Evolutionary conservation across 371 early-diverging fungal genomes (phyloP).

Genomic region (Mucor piriformis): DNA sequence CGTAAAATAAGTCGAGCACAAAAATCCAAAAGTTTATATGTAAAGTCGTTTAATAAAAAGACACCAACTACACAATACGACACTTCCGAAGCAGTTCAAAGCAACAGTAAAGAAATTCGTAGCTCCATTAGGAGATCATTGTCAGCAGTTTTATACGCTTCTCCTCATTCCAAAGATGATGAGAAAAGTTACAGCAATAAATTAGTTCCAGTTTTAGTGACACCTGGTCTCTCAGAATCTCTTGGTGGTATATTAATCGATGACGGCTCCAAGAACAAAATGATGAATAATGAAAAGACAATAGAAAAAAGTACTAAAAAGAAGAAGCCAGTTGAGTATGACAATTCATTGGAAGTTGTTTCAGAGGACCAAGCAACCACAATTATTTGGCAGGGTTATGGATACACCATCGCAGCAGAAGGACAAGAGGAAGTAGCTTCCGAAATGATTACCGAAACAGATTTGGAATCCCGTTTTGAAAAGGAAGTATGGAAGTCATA

Average conservation of each 20-base stretch:
- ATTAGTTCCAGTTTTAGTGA: slow-evolving; percentile 44
- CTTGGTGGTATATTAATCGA: slow-evolving; percentile 36
- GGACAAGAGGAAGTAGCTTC: slow-evolving; percentile 9
- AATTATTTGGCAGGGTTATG: slow-evolving; percentile 49
- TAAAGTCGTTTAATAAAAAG: slow-evolving; percentile 38
- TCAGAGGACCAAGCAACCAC: slow-evolving; percentile 3
- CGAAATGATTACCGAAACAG: slow-evolving; percentile 6
- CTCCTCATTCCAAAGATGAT: slow-evolving; percentile 29
- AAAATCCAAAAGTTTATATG: slow-evolving; percentile 42
- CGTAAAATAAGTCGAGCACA: slow-evolving; percentile 26
- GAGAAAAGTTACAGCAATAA: slow-evolving; percentile 7
- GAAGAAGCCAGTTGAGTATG: slow-evolving; percentile 36
- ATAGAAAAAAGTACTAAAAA: slow-evolving; percentile 13
- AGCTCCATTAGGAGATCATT: slow-evolving; percentile 41
- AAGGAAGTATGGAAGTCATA: slow-evolving; percentile 36
- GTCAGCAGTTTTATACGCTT: slow-evolving; percentile 43
- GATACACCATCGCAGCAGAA: slow-evolving; percentile 19
- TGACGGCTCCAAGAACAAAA: slow-evolving; percentile 9
- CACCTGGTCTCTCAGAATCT: slow-evolving; percentile 37
- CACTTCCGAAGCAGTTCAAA: slow-evolving; percentile 32
- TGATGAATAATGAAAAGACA: neutral
- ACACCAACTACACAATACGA: slow-evolving; percentile 22
- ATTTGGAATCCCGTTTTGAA: slow-evolving; percentile 28
- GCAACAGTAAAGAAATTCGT: slow-evolving; percentile 35
- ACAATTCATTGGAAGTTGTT: slow-evolving; percentile 38